Evolutionary conservation across 768 basidiomycete species (phyloP).

Genomic region (Cystofilobasidium macerans): DNA sequence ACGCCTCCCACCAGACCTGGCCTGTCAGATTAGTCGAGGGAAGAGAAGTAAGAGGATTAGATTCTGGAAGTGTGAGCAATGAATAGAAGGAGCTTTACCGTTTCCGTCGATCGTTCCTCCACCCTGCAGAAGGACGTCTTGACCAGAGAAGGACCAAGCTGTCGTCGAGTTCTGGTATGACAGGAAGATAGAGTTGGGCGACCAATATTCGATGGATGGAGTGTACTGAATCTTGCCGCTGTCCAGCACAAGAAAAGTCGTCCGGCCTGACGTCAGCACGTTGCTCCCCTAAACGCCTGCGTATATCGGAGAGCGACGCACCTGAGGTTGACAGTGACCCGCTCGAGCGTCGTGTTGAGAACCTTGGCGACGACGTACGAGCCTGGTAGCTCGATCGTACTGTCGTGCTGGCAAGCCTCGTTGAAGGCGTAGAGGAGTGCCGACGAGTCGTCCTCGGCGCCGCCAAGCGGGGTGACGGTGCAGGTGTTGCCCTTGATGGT

Average conservation of each 20-base stretch:
- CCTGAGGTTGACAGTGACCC: slow-evolving; percentile 43
- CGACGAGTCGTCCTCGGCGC: slow-evolving; percentile 5
- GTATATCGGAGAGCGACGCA: too few relatives aligned
- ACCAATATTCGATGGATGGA: slow-evolving; percentile 44
- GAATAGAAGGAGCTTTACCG: too few relatives aligned
- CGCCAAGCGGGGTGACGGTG: slow-evolving; percentile 1
- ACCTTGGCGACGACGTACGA: slow-evolving; percentile 40
- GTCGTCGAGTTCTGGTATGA: slow-evolving; percentile 42
- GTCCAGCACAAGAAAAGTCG: too few relatives aligned
- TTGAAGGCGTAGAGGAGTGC: slow-evolving; percentile 2
- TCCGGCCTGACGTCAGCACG: too few relatives aligned
- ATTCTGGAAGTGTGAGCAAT: too few relatives aligned
- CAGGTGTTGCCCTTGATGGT: background rate
- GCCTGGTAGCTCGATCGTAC: background rate
- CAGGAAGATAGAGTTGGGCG: slow-evolving; percentile 40
- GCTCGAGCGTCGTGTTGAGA: slow-evolving; percentile 38
- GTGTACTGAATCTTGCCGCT: slow-evolving; percentile 39
- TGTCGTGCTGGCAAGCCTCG: background rate
- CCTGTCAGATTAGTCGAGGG: too few relatives aligned
- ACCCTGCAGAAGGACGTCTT: slow-evolving; percentile 40
- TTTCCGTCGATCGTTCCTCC: slow-evolving; percentile 57
- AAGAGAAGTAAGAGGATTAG: too few relatives aligned
- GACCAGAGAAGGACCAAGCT: slow-evolving; percentile 29
- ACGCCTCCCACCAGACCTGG: slow-evolving; percentile 42
- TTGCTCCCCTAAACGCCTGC: too few relatives aligned